Conservation (phyloP, 2,329 filamentous ascomycete genomes). For the Pseudopithomyces chartarum region DNA sequence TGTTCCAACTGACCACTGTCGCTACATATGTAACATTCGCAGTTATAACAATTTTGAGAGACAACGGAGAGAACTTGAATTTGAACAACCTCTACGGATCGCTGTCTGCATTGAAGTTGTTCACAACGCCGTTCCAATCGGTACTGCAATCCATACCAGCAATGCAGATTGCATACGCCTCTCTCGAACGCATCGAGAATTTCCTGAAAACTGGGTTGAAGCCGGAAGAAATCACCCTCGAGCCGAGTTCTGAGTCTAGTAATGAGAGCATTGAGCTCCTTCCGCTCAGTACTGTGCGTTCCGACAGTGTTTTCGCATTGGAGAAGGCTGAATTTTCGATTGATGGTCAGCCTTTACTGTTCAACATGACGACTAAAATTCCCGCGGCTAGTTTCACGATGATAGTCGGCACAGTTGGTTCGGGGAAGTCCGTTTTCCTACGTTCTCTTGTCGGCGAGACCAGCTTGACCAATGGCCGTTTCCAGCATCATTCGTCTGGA, state of each 20-base stretch:
- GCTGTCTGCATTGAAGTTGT: slow-evolving; percentile 30
- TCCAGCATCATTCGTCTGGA: slow-evolving; percentile 10
- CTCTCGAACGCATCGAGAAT: slow-evolving; percentile 14
- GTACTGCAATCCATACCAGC: slow-evolving; percentile 22
- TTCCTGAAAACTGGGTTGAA: not conserved
- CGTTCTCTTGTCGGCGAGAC: slow-evolving; percentile 22
- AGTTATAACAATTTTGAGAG: slow-evolving; percentile 17
- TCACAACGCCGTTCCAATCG: slow-evolving; percentile 24
- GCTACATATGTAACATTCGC: slow-evolving; percentile 26
- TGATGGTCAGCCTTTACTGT: slow-evolving; percentile 11
- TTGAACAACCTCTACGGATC: slow-evolving; percentile 30
- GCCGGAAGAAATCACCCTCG: not conserved
- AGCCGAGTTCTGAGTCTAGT: not conserved
- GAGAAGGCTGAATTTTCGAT: slow-evolving; percentile 5
- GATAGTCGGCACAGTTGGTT: slow-evolving; percentile 21
- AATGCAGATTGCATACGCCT: slow-evolving; percentile 22
- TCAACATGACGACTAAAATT: slow-evolving; percentile 7
- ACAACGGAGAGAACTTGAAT: slow-evolving; percentile 12
- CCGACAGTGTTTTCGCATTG: not conserved
- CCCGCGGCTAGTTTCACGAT: slow-evolving; percentile 9
- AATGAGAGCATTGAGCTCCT: not conserved
- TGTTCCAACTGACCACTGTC: slow-evolving; percentile 26
- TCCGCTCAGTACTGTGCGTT: not conserved
- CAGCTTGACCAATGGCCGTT: slow-evolving; percentile 11
- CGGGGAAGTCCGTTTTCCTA: slow-evolving; percentile 43